phyloP scores from a whole-genome alignment of 2,329 filamentous ascomycete genomes.

The Fusarium phyllophilum region DNA sequence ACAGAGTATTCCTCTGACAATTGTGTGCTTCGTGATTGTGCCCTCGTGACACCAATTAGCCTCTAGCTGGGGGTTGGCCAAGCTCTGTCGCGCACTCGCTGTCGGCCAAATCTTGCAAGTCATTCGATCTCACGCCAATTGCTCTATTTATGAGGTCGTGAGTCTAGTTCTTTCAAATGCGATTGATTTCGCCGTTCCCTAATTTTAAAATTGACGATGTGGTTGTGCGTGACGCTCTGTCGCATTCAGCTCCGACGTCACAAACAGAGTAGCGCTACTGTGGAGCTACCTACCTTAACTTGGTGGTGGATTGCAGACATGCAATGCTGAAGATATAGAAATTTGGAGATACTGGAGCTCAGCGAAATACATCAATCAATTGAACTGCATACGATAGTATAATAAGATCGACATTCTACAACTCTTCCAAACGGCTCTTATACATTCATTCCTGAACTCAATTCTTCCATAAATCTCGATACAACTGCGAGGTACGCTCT shows the following conservation, averaged over 20 bases:
- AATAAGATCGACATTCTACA: not conserved
- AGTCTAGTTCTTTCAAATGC: not conserved
- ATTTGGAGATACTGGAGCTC: not conserved
- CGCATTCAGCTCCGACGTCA: slow-evolving; percentile 25
- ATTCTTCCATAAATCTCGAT: not conserved
- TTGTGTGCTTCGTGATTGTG: slow-evolving; percentile 14
- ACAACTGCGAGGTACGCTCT: not conserved
- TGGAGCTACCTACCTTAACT: not conserved
- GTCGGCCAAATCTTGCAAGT: not conserved
- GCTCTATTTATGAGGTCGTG: not conserved
- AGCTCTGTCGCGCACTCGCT: not conserved
- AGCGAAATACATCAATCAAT: not conserved
- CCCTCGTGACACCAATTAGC: slow-evolving; percentile 11
- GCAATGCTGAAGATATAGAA: not conserved
- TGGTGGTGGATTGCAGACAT: not conserved
- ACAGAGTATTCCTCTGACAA: slow-evolving; percentile 36
- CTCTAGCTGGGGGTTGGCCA: not conserved
- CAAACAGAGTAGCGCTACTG: not conserved
- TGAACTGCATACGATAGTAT: not conserved
- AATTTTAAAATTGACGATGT: not conserved
- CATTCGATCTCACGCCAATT: not conserved
- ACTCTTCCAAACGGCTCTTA: not conserved
- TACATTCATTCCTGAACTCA: not conserved
- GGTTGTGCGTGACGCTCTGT: slow-evolving; percentile 18
- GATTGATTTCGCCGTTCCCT: not conserved